Conservation (phyloP, 768 basidiomycete genomes). For the Candolleomyces efflorescens region DNA sequence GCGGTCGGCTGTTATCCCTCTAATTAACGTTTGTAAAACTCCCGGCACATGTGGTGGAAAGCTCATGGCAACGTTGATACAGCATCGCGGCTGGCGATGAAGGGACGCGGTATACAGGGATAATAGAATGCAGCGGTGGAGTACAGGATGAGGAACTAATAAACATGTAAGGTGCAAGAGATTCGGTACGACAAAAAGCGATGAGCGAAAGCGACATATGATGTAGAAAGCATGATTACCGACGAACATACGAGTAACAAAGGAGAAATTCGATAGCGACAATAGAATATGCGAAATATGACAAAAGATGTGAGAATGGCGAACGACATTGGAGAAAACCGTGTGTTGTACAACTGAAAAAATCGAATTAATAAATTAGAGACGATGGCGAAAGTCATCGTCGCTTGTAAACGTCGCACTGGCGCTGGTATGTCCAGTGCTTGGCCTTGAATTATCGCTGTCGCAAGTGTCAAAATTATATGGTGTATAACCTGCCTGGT, state of each 20-base stretch:
- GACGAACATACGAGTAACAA: too few relatives aligned
- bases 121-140: not conserved
- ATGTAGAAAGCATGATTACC: not conserved
- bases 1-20: constrained; percentile 8
- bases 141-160: too few relatives aligned
- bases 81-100: not conserved
- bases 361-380: constrained; percentile 3
- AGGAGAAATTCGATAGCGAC: not conserved
- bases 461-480: constrained; percentile 34
- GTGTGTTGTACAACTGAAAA: not conserved
- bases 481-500: constrained; percentile 22
- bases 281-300: not conserved
- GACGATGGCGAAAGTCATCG: constrained; percentile 24
- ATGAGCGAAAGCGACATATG: not conserved
- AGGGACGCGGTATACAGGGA: not conserved
- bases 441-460: constrained; percentile 36
- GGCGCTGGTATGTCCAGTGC: constrained; percentile 38
- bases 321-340: not conserved
- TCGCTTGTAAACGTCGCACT: constrained; percentile 28
- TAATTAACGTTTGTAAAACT: constrained; percentile 11
- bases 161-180: too few relatives aligned
- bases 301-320: constrained; percentile 3
- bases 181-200: not conserved
- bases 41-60: not conserved
- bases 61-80: not conserved